Evolutionary conservation across 345 rosid genomes (phyloP), one percentile per base, ranked within the genome.

Genomic region (Turnera subulata): DNA sequence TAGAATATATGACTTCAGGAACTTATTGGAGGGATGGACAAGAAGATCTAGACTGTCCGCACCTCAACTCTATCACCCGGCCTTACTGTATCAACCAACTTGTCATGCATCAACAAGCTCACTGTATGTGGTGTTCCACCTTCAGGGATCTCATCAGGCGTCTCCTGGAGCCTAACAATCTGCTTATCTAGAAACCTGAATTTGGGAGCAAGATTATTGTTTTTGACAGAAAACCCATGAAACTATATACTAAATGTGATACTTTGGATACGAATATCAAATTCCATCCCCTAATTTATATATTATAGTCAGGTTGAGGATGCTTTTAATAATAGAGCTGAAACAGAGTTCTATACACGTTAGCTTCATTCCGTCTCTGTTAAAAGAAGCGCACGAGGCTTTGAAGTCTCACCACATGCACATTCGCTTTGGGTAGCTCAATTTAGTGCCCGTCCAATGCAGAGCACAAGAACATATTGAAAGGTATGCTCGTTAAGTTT

Each of bases 1-100:
- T 0, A 44, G 9, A 46, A 40, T 26, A 11, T 53, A 35, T 53
- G 45, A 14, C 6, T 37, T 15, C 8, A 12, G 45, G 29, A 48
- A 1, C 26, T 38, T 5, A 45, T 4, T 58, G 14, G 13, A 1
- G 38, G 65, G 17, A 17, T 5, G 49, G 10, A 59, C 18, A 57
- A 50, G 16, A 52, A 39, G 12, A 50, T 48, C 46, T 15, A 9
- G 2, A 13, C 22, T 25, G 29, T 25, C 46, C 61, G 66, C 56
- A 93, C 99, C 96, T 89, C 97, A 69, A 89, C 85, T 80, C 99
- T 82, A 65, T 89, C 96, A 64, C 99, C 97, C 11, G 97, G 99
- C 80, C 89, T 93, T 70, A 90, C 96, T 65, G 84, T 66, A 77
- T 93, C 96, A 35, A 87, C 99, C 78, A 93, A 55, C 76, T 93